These are phyloP conservation scores for Thalassiosira mediterranea DNA, from an alignment of 352 stramenopile genomes.

Conservation along the genomic window DNA sequence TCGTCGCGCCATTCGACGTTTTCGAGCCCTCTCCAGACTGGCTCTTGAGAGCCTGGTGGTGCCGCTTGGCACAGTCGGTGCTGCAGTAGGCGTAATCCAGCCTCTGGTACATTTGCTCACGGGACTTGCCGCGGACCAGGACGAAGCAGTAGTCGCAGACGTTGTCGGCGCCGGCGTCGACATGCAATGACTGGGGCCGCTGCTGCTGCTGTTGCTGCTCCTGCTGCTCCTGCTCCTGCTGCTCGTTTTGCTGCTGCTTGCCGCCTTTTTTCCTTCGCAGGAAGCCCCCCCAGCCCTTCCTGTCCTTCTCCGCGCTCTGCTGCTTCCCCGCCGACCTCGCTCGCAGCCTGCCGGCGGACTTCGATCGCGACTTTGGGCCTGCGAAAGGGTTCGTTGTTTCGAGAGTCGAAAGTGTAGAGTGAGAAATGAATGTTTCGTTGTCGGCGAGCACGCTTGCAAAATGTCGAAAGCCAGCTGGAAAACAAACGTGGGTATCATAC, in stretches of 20 bases:
- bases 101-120: constrained; percentile 89
- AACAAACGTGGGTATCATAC: too few relatives aligned
- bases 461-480: too few relatives aligned
- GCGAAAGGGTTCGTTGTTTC: neutral
- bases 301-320: constrained; percentile 71
- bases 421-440: too few relatives aligned
- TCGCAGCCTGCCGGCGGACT: constrained; percentile 74
- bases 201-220: constrained; percentile 80
- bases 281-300: constrained; percentile 78
- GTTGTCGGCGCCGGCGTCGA: constrained; percentile 35
- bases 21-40: too few relatives aligned
- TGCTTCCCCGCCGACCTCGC: constrained; percentile 91
- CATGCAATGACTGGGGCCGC: constrained; percentile 21
- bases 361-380: neutral
- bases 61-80: constrained; percentile 90
- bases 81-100: constrained; percentile 94
- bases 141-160: constrained; percentile 83
- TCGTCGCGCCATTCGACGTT: too few relatives aligned
- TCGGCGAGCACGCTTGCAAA: too few relatives aligned
- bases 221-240: constrained; percentile 62
- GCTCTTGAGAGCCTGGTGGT: constrained; percentile 90
- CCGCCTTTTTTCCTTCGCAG: constrained; percentile 58
- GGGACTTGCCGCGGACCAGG: constrained; percentile 86
- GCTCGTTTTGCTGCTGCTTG: constrained; percentile 31
- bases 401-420: too few relatives aligned